Evolutionary conservation across 257 asterid genomes (phyloP).

Genomic region (Fraxinus excelsior): DNA sequence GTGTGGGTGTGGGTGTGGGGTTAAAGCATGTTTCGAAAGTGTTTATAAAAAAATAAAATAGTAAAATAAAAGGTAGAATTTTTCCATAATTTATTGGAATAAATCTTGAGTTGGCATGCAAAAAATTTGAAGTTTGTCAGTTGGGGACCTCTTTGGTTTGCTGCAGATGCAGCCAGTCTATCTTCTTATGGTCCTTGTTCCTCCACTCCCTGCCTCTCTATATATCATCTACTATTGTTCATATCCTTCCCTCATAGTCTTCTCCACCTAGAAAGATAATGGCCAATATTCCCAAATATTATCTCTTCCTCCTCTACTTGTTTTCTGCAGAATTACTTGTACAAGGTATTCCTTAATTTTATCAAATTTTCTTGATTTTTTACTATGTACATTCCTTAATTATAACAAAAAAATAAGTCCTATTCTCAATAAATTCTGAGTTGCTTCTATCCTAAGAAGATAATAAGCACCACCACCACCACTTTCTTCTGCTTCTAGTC

Average conservation of each 20-base stretch:
- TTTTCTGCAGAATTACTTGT: constrained; percentile 37
- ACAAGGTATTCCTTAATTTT: constrained; percentile 37
- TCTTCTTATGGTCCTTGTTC: constrained; percentile 54
- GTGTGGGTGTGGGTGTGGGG: too few relatives aligned
- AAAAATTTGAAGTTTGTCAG: constrained; percentile 42
- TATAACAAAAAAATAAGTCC: background rate
- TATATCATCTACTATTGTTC: constrained; percentile 23
- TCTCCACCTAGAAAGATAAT: constrained; percentile 29
- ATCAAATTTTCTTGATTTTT: background rate
- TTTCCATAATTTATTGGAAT: too few relatives aligned
- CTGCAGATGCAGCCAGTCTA: constrained; percentile 54
- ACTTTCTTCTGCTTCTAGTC: too few relatives aligned
- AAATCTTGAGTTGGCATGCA: background rate
- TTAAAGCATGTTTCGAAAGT: too few relatives aligned
- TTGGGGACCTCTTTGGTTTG: constrained; percentile 67
- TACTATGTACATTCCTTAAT: background rate
- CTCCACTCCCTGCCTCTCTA: constrained; percentile 35
- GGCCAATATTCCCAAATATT: constrained; percentile 34
- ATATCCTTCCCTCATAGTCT: constrained; percentile 24
- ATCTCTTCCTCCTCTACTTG: constrained; percentile 42
- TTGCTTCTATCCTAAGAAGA: background rate
- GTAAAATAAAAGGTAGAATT: too few relatives aligned
- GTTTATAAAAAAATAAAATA: too few relatives aligned
- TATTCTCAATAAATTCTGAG: background rate
- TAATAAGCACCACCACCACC: too few relatives aligned